Conservation (phyloP, 2,329 filamentous ascomycete species). For the Dactylellina parvicollis region DNA sequence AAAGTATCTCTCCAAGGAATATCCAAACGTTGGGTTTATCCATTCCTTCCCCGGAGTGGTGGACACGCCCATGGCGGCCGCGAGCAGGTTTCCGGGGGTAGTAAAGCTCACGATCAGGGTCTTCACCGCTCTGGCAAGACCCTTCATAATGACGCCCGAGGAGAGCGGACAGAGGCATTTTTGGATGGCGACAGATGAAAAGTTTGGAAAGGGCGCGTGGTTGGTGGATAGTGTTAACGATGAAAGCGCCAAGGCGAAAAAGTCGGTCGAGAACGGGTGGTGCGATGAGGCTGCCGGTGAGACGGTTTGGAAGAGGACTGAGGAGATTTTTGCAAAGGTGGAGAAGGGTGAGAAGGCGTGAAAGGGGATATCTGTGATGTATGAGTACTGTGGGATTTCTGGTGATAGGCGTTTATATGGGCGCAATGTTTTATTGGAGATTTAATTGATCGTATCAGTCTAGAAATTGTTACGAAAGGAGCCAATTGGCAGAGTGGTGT, state of each 20-base stretch:
- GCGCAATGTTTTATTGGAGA: not conserved
- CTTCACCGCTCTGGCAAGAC: conserved; percentile 54
- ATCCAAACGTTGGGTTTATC: conserved; percentile 60
- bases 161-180: conserved; percentile 56
- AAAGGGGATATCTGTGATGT: not conserved
- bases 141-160: conserved; percentile 39
- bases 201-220: conserved; percentile 54
- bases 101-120: conserved; percentile 53
- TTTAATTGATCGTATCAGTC: not conserved
- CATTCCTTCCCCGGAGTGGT: conserved; percentile 63
- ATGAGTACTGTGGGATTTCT: not conserved
- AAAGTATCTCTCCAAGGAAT: conserved; percentile 59
- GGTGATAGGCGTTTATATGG: not conserved
- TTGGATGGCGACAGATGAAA: conserved; percentile 55
- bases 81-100: conserved; percentile 59
- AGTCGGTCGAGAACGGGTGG: conserved; percentile 9
- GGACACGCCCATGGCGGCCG: conserved; percentile 58
- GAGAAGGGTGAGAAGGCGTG: conserved; percentile 37
- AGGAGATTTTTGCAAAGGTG: conserved; percentile 47
- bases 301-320: conserved; percentile 54
- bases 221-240: conserved; percentile 54
- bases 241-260: conserved; percentile 31
- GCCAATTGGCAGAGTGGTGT: no score
- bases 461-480: no score
- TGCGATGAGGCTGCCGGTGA: conserved; percentile 50